Percentiles rank a stretch among this genome's conserved stretches.
These are phyloP conservation scores for Glycine tomentella DNA, from an alignment of 306 rosid genomes.

Conservation along the genomic window DNA sequence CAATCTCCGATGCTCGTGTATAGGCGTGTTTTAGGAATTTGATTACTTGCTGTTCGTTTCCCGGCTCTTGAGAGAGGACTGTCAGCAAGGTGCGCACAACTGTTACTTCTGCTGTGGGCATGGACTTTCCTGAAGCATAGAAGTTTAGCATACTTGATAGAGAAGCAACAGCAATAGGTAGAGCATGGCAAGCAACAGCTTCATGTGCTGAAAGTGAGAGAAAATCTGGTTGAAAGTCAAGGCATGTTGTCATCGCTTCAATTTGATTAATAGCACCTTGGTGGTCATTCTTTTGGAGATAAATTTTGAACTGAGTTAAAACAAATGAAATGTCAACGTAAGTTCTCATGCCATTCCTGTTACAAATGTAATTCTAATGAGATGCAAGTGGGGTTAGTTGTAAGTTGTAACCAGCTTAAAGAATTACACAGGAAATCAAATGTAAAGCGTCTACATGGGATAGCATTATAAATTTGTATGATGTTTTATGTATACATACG, in stretches of 20 bases:
- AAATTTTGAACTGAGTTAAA: slow-evolving; percentile 78
- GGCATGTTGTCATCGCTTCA: slow-evolving; percentile 84
- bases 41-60: slow-evolving; percentile 68
- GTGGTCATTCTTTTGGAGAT: slow-evolving; percentile 82
- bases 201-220: slow-evolving; percentile 96
- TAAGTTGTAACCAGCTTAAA: slow-evolving; percentile 30
- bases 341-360: slow-evolving; percentile 29
- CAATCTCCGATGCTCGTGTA: slow-evolving; percentile 72
- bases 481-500: not conserved
- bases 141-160: slow-evolving; percentile 73
- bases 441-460: not conserved
- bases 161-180: slow-evolving; percentile 81
- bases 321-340: slow-evolving; percentile 41
- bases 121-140: slow-evolving; percentile 71
- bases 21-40: slow-evolving; percentile 69
- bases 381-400: slow-evolving; percentile 29
- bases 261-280: slow-evolving; percentile 74
- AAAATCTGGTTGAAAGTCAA: slow-evolving; percentile 85
- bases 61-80: slow-evolving; percentile 73
- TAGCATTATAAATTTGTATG: not conserved
- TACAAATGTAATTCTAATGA: slow-evolving; percentile 28
- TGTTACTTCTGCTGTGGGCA: slow-evolving; percentile 80
- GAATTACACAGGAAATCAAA: slow-evolving; percentile 1
- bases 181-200: slow-evolving; percentile 92
- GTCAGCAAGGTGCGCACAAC: slow-evolving; percentile 86